A percentile compares a stretch with the other conserved stretches of the same genome.
These are phyloP conservation scores for Triticum timopheevii DNA, from an alignment of 176 grass and related monocot genomes.

Conservation along the genomic window DNA sequence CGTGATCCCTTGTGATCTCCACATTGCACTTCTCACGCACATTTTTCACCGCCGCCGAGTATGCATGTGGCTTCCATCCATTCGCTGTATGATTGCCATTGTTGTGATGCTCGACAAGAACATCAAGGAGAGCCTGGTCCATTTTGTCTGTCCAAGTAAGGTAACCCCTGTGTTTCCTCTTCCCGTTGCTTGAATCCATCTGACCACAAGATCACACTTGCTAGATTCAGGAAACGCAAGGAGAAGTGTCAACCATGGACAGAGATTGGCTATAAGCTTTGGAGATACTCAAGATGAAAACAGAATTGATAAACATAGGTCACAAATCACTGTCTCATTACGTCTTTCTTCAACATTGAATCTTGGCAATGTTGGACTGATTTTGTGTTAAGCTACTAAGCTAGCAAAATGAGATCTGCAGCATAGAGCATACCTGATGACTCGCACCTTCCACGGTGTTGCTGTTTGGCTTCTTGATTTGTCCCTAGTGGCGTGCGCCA, in stretches of 20 bases:
- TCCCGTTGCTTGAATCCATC: constrained; percentile 1
- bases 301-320: background rate
- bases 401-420: background rate
- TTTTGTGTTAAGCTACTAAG: background rate
- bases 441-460: background rate
- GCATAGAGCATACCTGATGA: background rate
- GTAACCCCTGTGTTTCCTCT: constrained; percentile 11
- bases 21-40: constrained; percentile 20
- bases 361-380: background rate
- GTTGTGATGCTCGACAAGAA: constrained; percentile 26
- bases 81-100: constrained; percentile 17
- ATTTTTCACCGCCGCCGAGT: background rate
- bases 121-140: constrained; percentile 28
- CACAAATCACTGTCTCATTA: background rate
- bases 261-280: background rate
- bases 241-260: background rate
- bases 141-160: constrained; percentile 31
- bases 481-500: background rate
- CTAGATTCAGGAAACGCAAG: background rate
- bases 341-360: background rate
- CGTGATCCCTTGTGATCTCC: constrained; percentile 30
- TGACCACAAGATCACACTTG: background rate
- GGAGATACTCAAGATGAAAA: background rate
- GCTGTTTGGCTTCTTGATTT: background rate
- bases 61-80: constrained; percentile 30